phyloP scores from a whole-genome alignment of 306 rosid species.

The Prunus campanulata region DNA sequence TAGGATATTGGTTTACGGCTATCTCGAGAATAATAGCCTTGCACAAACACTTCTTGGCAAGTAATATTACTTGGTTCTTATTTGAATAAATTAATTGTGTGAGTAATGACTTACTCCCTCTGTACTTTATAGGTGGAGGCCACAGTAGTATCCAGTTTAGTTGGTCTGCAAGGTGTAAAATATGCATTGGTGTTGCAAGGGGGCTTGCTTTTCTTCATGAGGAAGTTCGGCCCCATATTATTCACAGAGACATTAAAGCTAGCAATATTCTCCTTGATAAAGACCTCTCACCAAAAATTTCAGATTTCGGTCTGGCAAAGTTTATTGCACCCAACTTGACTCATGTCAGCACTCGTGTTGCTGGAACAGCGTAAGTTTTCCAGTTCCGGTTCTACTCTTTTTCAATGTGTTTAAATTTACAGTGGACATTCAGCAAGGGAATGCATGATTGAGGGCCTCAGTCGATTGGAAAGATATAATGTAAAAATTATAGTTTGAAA shows the following conservation, averaged over 20 bases:
- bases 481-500: background rate
- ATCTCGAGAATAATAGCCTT: slow-evolving; percentile 82
- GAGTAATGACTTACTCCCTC: slow-evolving; percentile 22
- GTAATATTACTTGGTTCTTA: slow-evolving; percentile 10
- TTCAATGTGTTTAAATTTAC: background rate
- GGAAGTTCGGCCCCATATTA: slow-evolving; percentile 66
- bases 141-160: slow-evolving; percentile 50
- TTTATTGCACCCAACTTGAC: slow-evolving; percentile 59
- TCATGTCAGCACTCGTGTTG: slow-evolving; percentile 76
- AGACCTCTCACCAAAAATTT: slow-evolving; percentile 59
- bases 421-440: background rate
- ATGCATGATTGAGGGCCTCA: background rate
- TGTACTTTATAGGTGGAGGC: slow-evolving; percentile 45
- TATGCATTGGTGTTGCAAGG: slow-evolving; percentile 72
- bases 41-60: slow-evolving; percentile 71
- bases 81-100: slow-evolving; percentile 12
- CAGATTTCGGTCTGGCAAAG: slow-evolving; percentile 94
- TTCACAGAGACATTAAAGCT: slow-evolving; percentile 81
- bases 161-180: slow-evolving; percentile 52
- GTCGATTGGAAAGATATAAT: slow-evolving; percentile 2
- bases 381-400: slow-evolving; percentile 8
- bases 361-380: slow-evolving; percentile 72
- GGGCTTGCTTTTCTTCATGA: slow-evolving; percentile 77
- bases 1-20: slow-evolving; percentile 81
- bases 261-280: slow-evolving; percentile 71